Conservation (phyloP, 768 basidiomycete species). For the Dioszegia aurantiaca region DNA sequence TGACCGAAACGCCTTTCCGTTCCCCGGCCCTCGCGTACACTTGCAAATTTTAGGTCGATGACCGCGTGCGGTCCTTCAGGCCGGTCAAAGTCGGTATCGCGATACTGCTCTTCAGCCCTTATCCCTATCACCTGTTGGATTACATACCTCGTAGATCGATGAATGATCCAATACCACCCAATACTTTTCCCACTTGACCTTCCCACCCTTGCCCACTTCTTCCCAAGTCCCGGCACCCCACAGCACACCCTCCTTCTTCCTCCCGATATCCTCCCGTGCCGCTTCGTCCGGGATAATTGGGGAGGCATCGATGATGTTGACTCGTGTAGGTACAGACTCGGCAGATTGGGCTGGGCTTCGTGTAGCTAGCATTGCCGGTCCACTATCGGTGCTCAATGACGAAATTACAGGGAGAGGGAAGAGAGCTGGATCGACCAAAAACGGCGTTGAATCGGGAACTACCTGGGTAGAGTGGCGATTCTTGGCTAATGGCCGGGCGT, state of each 20-base stretch:
- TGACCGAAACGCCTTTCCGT: slow-evolving; percentile 50
- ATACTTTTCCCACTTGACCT: slow-evolving; percentile 50
- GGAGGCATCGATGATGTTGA: not conserved
- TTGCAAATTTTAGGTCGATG: slow-evolving; percentile 51
- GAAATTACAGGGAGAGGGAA: slow-evolving; percentile 6
- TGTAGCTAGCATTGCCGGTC: not conserved
- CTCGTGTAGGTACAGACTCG: too few species aligned
- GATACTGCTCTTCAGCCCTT: slow-evolving; percentile 31
- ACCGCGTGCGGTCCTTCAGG: slow-evolving; percentile 41
- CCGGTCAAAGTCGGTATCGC: slow-evolving; percentile 35
- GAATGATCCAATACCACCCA: slow-evolving; percentile 52
- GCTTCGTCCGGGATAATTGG: slow-evolving; percentile 37
- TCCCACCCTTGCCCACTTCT: slow-evolving; percentile 40
- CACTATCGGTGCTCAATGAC: not conserved
- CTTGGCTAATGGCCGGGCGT: not conserved
- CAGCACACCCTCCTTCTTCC: slow-evolving; percentile 51
- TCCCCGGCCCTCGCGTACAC: slow-evolving; percentile 49
- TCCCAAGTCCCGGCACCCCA: slow-evolving; percentile 51
- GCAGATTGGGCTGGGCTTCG: not conserved
- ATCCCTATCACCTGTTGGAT: not conserved
- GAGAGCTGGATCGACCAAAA: slow-evolving; percentile 8
- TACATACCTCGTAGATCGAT: slow-evolving; percentile 46
- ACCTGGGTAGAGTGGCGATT: slow-evolving; percentile 9
- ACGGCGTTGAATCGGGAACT: slow-evolving; percentile 1
- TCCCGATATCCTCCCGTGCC: slow-evolving; percentile 41